A percentile compares a stretch with the other conserved stretches of the same genome.
Evolutionary conservation across 352 stramenopile genomes (phyloP).

Genomic region (Globisporangium emineosum): DNA sequence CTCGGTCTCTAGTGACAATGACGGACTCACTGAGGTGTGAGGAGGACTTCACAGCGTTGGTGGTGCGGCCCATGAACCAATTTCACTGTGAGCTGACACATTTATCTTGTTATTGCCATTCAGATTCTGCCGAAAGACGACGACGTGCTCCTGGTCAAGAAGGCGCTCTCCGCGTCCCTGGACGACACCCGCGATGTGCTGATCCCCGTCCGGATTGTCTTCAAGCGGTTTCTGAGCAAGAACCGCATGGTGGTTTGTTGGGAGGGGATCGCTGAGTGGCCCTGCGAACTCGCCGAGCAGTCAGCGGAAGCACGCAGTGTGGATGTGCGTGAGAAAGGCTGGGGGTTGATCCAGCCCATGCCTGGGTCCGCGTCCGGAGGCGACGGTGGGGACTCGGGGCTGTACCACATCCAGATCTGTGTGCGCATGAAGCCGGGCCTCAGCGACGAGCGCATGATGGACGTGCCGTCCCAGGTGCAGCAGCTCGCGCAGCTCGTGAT

Average conservation of each 20-base stretch:
- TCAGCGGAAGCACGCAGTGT: not conserved
- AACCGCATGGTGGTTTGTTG: conserved; percentile 11
- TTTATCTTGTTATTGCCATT: not conserved
- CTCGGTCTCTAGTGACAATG: not conserved
- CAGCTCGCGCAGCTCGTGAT: conserved; percentile 12
- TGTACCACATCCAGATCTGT: conserved; percentile 8
- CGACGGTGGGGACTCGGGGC: not conserved
- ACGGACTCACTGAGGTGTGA: not conserved
- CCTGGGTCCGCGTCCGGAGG: too few species aligned
- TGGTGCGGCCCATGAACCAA: too few species aligned
- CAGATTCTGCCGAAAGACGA: conserved; percentile 5
- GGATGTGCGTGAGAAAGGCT: conserved; percentile 12
- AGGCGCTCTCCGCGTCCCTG: conserved; percentile 1
- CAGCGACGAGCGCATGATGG: conserved; percentile 12
- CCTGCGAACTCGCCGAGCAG: not conserved
- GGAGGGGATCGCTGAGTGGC: conserved; percentile 15
- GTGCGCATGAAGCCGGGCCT: conserved; percentile 11
- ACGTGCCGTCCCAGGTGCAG: not conserved
- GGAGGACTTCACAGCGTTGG: too few species aligned
- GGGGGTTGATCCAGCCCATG: conserved; percentile 13
- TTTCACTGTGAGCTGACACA: not conserved
- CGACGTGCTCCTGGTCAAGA: conserved; percentile 14
- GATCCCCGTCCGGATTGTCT: not conserved
- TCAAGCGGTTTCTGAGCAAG: conserved; percentile 18
- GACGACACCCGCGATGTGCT: conserved; percentile 1